phyloP scores from a whole-genome alignment of 345 rosid genomes.

The Kernera saxatilis region DNA sequence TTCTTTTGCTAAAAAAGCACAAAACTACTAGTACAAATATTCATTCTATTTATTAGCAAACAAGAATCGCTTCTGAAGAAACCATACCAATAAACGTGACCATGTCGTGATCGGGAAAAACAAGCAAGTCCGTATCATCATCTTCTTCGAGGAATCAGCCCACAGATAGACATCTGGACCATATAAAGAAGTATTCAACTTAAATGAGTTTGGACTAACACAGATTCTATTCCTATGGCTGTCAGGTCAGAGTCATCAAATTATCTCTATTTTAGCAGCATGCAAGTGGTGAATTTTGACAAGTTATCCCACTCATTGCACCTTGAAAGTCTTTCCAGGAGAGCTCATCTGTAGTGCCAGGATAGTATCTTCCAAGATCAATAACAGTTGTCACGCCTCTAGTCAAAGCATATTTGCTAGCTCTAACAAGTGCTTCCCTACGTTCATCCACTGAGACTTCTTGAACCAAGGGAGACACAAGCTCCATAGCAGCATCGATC shows the following conservation, averaged over 20 bases:
- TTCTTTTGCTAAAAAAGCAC: neutral
- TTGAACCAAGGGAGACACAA: constrained; percentile 48
- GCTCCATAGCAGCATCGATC: constrained; percentile 85
- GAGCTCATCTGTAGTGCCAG: constrained; percentile 55
- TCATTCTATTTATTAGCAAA: neutral
- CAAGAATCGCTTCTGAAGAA: constrained; percentile 5
- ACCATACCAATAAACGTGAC: constrained; percentile 60
- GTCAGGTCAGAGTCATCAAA: neutral
- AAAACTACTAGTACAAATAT: neutral
- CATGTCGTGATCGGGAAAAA: constrained; percentile 80
- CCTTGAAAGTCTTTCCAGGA: constrained; percentile 94
- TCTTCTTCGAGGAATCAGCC: constrained; percentile 72
- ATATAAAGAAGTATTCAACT: neutral
- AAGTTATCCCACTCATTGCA: constrained; percentile 10
- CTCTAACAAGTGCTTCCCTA: constrained; percentile 76
- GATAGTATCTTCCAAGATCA: constrained; percentile 82
- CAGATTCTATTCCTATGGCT: neutral
- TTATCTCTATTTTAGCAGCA: neutral
- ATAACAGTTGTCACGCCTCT: constrained; percentile 84
- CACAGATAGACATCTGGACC: constrained; percentile 74
- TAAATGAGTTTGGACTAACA: neutral
- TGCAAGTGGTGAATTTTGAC: neutral
- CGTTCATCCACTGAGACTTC: constrained; percentile 66
- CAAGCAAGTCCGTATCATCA: constrained; percentile 78
- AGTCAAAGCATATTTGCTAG: constrained; percentile 63